Base-by-base conservation (phyloP, 352 stramenopile genomes). In the Aphanomyces invadans region DNA sequence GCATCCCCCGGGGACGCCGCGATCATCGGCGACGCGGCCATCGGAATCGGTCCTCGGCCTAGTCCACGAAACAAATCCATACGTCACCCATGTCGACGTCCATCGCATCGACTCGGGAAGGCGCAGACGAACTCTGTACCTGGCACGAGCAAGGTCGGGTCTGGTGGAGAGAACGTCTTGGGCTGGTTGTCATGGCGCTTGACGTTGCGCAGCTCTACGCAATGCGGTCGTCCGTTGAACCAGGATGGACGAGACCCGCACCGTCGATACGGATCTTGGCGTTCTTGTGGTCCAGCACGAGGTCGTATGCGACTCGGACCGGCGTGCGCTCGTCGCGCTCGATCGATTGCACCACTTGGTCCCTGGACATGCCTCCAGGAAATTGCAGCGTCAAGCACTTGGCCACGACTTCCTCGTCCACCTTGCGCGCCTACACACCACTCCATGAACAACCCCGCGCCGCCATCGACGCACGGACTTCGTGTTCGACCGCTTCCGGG, bases 211-310 rank as follows among this genome's bases (percentile, higher is more conserved):
- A 92, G 65, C 69, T 92, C 83, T 92, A 57, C 5, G 11, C 15
- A 32, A 10, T 9, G 19, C 38, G 1, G 11, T 28, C 1, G 36
- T 38, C 19, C 23, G 32, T 12, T 21, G 23, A 62, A 45, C n/a
- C 36, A n/a, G 39, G 51, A 4, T 17, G 10, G 11, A 32, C 23
- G 56, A 29, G 17, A 45, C 10, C 62, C 71, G 42, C 38, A 92
- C 84, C 84, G 57, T 90, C 80, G 29, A 98, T 94, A 39, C 95
- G 88, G 46, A 97, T 92, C 64, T 95, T 92, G 4, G 95, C 96
- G 56, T 98, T 96, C 76, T 99, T 98, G 76, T 98, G 95, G 74
- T 98, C 96, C 39, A 98, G 80, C 59, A 98, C 95, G 4, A 99
- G 79, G 71, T 99, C 96, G 74, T 99, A 99, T 3, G 92, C 87